Conservation (phyloP, 1,139 yeast species). For the Geotrichum cucujoidarum region DNA sequence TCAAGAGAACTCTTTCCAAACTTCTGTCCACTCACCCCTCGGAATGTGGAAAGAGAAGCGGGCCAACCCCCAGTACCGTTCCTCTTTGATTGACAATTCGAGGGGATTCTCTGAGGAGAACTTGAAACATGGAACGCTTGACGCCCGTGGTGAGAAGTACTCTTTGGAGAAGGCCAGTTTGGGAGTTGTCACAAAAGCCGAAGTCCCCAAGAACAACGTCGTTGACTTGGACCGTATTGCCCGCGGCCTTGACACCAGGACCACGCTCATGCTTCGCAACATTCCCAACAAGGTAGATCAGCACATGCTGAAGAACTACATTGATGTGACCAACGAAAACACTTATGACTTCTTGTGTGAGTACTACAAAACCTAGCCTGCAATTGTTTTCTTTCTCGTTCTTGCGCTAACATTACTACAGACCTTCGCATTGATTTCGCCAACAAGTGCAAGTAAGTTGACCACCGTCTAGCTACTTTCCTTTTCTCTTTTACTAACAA, state of each 20-base stretch:
- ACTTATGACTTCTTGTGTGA: slow-evolving; percentile 53
- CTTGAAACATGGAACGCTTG: slow-evolving; percentile 25
- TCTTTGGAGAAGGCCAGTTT: neutral
- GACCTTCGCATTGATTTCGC: slow-evolving; percentile 48
- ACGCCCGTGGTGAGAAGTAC: slow-evolving; percentile 6
- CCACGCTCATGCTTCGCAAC: slow-evolving; percentile 48
- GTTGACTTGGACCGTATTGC: slow-evolving; percentile 39
- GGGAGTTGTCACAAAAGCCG: slow-evolving; percentile 30
- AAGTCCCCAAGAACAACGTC: slow-evolving; percentile 35
- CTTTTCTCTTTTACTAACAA: too few species aligned
- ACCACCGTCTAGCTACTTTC: too few species aligned
- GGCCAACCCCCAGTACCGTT: slow-evolving; percentile 21
- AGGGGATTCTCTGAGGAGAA: slow-evolving; percentile 18
- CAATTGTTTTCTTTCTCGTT: slow-evolving; percentile 13
- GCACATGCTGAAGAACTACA: slow-evolving; percentile 41
- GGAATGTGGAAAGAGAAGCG: slow-evolving; percentile 6
- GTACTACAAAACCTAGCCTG: slow-evolving; percentile 22
- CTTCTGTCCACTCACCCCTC: neutral
- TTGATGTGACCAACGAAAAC: slow-evolving; percentile 45
- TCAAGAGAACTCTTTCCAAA: neutral
- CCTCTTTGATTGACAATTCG: slow-evolving; percentile 5
- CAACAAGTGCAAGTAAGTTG: slow-evolving; percentile 43
- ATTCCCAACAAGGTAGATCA: slow-evolving; percentile 49
- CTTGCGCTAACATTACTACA: slow-evolving; percentile 21
- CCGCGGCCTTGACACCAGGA: slow-evolving; percentile 42